These are phyloP conservation scores for Xylaria sp. DNA, from an alignment of 2,329 filamentous ascomycete genomes.

Conservation along the genomic window DNA sequence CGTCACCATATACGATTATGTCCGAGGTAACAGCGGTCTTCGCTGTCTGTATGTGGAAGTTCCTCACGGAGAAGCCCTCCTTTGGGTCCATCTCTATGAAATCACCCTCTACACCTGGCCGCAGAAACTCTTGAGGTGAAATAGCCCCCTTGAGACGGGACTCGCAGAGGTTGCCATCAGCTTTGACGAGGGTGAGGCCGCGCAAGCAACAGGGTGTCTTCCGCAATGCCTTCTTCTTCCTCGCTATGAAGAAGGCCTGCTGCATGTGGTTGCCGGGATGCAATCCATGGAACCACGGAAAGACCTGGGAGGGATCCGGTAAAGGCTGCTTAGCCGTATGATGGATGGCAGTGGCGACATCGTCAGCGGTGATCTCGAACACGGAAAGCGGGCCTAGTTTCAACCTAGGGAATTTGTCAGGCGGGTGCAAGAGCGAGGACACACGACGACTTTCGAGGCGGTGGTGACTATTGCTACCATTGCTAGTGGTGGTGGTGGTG, in stretches of 20 bases:
- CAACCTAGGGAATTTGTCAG: constrained; percentile 67
- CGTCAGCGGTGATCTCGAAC: constrained; percentile 77
- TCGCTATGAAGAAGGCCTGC: constrained; percentile 85
- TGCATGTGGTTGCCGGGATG: constrained; percentile 91
- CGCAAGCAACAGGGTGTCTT: constrained; percentile 81
- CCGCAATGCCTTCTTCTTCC: constrained; percentile 76
- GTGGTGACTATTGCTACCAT: background rate
- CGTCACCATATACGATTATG: constrained; percentile 89
- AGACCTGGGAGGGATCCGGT: constrained; percentile 86
- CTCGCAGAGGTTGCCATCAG: constrained; percentile 79
- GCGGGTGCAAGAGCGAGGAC: constrained; percentile 79
- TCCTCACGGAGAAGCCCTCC: constrained; percentile 93
- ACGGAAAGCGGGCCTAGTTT: constrained; percentile 68
- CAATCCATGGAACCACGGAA: constrained; percentile 95
- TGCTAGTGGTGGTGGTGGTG: background rate
- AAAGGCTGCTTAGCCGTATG: constrained; percentile 82
- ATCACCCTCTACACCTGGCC: constrained; percentile 60
- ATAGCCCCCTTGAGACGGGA: constrained; percentile 89
- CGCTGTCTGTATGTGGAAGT: constrained; percentile 94
- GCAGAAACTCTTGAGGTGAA: constrained; percentile 81
- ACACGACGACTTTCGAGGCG: constrained; percentile 52
- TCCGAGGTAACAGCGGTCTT: constrained; percentile 91
- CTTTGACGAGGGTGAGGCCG: constrained; percentile 87
- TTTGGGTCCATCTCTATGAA: constrained; percentile 88
- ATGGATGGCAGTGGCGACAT: constrained; percentile 78